A percentile compares a stretch with the other conserved stretches of the same genome.
Evolutionary conservation across 352 stramenopile genomes (phyloP).

Genomic region (Phytophthora podocarpi): DNA sequence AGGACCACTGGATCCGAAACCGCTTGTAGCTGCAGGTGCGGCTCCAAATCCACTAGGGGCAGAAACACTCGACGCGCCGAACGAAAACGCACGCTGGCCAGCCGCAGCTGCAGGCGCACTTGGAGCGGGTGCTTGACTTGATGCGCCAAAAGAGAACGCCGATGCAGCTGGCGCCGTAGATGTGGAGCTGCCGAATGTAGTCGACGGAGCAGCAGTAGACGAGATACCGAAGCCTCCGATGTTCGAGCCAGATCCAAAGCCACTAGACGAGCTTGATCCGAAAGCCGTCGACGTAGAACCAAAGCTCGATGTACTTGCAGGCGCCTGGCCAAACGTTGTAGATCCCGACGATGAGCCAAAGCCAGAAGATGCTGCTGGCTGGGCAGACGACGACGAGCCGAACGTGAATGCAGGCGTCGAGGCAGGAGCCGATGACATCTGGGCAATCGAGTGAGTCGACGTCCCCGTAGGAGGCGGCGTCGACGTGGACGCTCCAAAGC

Average conservation of each 20-base stretch:
- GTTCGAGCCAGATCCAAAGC: constrained; percentile 40
- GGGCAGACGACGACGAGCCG: constrained; percentile 27
- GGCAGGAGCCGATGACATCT: constrained; percentile 9
- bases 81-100: constrained; percentile 40
- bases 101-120: constrained; percentile 27
- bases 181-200: constrained; percentile 40
- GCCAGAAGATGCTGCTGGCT: constrained; percentile 24
- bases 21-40: constrained; percentile 21
- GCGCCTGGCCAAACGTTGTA: constrained; percentile 34
- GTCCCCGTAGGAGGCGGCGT: constrained; percentile 7
- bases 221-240: constrained; percentile 37
- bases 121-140: constrained; percentile 33
- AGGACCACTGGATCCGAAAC: constrained; percentile 40
- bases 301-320: constrained; percentile 46
- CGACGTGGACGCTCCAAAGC: constrained; percentile 17
- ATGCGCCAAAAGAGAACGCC: constrained; percentile 47
- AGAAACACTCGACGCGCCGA: constrained; percentile 38
- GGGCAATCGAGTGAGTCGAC: constrained; percentile 7
- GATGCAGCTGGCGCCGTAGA: constrained; percentile 36
- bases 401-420: constrained; percentile 49
- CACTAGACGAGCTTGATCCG: constrained; percentile 28
- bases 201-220: constrained; percentile 26
- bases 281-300: constrained; percentile 41
- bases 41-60: constrained; percentile 33
- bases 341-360: constrained; percentile 37